Percentiles rank a stretch among this genome's conserved stretches.
phyloP scores from a whole-genome alignment of 1,284 basidiomycete species.

The Chalciporus sp. region DNA sequence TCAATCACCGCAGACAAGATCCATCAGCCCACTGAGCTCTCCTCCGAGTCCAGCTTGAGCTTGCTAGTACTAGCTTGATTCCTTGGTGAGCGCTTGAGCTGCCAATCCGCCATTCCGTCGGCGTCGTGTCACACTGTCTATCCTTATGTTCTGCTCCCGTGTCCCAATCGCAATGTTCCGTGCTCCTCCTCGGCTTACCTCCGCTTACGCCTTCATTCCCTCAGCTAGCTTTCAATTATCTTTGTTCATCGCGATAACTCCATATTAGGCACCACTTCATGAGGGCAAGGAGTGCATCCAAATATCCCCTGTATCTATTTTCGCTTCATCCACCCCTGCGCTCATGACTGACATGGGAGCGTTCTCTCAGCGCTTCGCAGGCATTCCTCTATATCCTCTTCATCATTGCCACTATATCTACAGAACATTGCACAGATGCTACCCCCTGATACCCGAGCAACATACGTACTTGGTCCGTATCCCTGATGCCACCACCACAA shows the following conservation, averaged over 20 bases:
- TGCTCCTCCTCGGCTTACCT: neutral
- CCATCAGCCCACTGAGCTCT: neutral
- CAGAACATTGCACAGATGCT: neutral
- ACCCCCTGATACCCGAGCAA: neutral
- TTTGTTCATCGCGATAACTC: neutral
- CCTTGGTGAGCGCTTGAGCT: too few species aligned
- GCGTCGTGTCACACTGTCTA: neutral
- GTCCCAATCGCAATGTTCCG: neutral
- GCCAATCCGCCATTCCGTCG: too few species aligned
- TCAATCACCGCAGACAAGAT: neutral
- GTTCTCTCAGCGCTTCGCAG: neutral
- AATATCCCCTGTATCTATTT: neutral
- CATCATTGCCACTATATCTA: neutral
- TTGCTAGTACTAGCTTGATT: too few species aligned
- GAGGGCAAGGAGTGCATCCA: too few species aligned
- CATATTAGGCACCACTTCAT: neutral
- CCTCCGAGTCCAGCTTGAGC: too few species aligned
- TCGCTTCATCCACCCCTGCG: neutral
- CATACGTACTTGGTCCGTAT: too few species aligned
- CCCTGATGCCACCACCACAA: neutral
- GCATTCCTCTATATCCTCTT: neutral
- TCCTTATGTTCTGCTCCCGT: conserved; percentile 1
- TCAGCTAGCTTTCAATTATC: neutral
- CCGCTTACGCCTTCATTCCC: neutral
- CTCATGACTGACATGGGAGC: conserved; percentile 1